Conservation (phyloP, 2,329 filamentous ascomycete genomes). For the Exophiala spinifera region DNA sequence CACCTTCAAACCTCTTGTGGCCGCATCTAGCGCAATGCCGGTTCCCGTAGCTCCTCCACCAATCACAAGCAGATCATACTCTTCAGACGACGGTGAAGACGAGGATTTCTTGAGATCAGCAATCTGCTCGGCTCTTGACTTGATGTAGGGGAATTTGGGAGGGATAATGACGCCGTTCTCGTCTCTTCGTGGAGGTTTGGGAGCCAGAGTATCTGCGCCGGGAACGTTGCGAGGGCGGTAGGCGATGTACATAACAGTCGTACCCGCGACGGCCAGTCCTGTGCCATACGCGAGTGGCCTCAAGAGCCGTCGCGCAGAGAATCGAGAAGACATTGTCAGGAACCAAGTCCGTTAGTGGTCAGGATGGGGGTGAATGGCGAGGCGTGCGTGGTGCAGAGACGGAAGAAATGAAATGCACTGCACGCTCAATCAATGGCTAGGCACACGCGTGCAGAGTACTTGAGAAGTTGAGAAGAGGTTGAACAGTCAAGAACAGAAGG, state of each 20-base stretch:
- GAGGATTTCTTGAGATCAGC: constrained; percentile 50
- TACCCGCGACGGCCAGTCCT: constrained; percentile 52
- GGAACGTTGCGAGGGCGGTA: constrained; percentile 63
- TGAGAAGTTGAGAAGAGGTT: not conserved
- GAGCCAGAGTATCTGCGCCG: constrained; percentile 46
- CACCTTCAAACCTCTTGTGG: constrained; percentile 73
- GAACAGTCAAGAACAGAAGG: not conserved
- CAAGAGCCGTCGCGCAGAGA: constrained; percentile 47
- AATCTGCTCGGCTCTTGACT: constrained; percentile 51
- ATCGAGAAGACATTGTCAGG: constrained; percentile 23
- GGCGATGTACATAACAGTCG: constrained; percentile 55
- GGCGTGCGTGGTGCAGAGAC: not conserved
- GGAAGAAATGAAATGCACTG: not conserved
- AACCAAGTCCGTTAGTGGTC: not conserved
- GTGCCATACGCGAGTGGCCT: constrained; percentile 59
- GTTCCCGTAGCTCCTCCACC: constrained; percentile 78
- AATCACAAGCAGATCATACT: constrained; percentile 75
- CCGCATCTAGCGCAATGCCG: constrained; percentile 76
- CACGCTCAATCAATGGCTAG: not conserved
- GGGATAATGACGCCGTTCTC: constrained; percentile 56
- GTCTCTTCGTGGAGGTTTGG: constrained; percentile 50
- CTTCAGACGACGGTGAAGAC: constrained; percentile 55
- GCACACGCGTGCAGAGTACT: not conserved
- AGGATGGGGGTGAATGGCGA: not conserved
- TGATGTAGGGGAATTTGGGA: constrained; percentile 52